These are phyloP conservation scores for Rosa rugosa DNA, from an alignment of 306 rosid genomes.

Conservation along the genomic window DNA sequence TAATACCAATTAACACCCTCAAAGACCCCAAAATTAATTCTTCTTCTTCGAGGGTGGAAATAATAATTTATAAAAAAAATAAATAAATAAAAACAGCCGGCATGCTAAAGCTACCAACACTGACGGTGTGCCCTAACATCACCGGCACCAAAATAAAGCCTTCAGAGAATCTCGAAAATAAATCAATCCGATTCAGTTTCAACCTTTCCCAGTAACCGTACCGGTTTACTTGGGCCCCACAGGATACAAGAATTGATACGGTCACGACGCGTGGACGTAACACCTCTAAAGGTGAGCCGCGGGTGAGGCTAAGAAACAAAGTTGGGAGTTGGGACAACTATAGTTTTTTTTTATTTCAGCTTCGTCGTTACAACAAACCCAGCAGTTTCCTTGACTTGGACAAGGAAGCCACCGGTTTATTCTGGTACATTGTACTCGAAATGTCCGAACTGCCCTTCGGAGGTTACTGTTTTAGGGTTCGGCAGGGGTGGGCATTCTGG, in stretches of 20 bases:
- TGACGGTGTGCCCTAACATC: slow-evolving; percentile 13
- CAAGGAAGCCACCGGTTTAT: slow-evolving; percentile 53
- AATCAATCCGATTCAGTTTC: slow-evolving; percentile 12
- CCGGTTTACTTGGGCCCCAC: neutral
- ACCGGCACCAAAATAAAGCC: neutral
- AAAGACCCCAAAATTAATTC: neutral
- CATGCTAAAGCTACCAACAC: slow-evolving; percentile 25
- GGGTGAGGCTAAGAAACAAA: slow-evolving; percentile 19
- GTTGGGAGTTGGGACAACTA: neutral
- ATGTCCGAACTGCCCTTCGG: neutral
- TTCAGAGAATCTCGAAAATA: slow-evolving; percentile 19
- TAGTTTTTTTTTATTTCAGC: slow-evolving; percentile 26
- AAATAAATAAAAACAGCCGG: neutral
- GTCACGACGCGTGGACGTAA: slow-evolving; percentile 32
- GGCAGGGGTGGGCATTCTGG: slow-evolving; percentile 34
- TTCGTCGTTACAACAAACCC: slow-evolving; percentile 59
- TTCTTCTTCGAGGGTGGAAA: neutral
- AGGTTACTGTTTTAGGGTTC: neutral
- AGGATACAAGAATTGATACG: neutral
- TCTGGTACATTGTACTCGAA: slow-evolving; percentile 33
- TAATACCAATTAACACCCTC: neutral
- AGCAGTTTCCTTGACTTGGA: slow-evolving; percentile 76
- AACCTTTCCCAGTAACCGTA: slow-evolving; percentile 14
- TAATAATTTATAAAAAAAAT: too few species aligned
- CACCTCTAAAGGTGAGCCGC: slow-evolving; percentile 30